phyloP scores from a whole-genome alignment of 129 eudicot species.

The Solidago caesia region DNA sequence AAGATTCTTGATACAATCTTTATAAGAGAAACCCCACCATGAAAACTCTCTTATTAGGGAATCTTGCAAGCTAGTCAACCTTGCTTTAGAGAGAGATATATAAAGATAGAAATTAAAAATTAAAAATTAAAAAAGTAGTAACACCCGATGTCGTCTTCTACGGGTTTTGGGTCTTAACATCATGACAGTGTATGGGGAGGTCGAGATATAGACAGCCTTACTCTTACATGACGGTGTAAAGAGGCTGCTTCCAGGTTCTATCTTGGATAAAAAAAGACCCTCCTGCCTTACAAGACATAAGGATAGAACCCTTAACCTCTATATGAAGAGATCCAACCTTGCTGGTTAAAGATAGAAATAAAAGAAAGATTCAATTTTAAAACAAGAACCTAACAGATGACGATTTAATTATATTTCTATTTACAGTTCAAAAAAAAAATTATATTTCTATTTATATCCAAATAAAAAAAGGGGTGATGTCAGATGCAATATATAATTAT shows the following conservation, averaged over 20 bases:
- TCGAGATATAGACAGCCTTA: too few relatives aligned
- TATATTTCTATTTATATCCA: neutral
- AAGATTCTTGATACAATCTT: conserved; percentile 36
- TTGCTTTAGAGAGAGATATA: conserved; percentile 19
- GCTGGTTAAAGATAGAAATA: conserved; percentile 5
- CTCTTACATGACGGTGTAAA: too few relatives aligned
- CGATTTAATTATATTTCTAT: neutral
- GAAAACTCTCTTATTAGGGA: conserved; percentile 33
- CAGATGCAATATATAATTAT: conserved; percentile 15
- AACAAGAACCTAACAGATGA: neutral
- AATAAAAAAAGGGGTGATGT: conserved; percentile 28
- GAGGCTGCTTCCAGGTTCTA: too few relatives aligned
- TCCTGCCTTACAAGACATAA: too few relatives aligned
- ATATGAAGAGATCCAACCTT: too few relatives aligned
- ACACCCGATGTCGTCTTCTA: too few relatives aligned
- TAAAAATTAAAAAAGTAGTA: too few relatives aligned
- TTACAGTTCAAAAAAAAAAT: neutral
- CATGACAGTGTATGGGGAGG: too few relatives aligned
- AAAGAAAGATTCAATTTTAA: conserved; percentile 29
- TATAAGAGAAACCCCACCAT: conserved; percentile 28
- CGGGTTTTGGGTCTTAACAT: too few relatives aligned
- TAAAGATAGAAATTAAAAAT: neutral
- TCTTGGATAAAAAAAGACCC: too few relatives aligned
- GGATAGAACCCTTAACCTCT: too few relatives aligned
- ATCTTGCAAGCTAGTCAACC: conserved; percentile 40